Conservation (phyloP, 208 protist species). For the Crithidia brevicula region DNA sequence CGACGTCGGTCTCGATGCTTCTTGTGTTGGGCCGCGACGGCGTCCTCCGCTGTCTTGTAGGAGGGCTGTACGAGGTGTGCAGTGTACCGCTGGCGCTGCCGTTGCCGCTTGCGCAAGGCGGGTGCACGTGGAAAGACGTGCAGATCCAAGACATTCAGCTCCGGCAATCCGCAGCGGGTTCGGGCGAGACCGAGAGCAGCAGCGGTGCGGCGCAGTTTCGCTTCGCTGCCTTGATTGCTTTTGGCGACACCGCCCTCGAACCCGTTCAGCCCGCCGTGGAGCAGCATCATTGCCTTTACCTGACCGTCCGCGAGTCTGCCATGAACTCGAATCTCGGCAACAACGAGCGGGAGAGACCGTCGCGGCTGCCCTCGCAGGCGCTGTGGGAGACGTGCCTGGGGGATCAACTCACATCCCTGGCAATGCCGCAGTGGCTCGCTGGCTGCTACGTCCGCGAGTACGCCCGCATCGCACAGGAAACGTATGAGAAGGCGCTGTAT, state of each 20-base stretch:
- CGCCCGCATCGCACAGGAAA: constrained; percentile 39
- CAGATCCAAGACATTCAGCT: constrained; percentile 21
- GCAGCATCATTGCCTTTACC: constrained; percentile 20
- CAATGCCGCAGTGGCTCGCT: constrained; percentile 30
- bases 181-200: neutral
- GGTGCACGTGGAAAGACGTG: constrained; percentile 9
- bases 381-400: constrained; percentile 40
- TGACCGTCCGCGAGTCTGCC: neutral
- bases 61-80: constrained; percentile 67
- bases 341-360: neutral
- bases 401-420: constrained; percentile 28
- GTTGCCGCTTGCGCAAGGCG: neutral
- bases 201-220: neutral
- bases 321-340: too few relatives aligned
- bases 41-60: constrained; percentile 52
- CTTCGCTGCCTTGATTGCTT: constrained; percentile 1
- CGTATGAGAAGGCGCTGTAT: constrained; percentile 22
- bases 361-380: constrained; percentile 1
- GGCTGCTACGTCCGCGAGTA: constrained; percentile 60
- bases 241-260: neutral
- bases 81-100: constrained; percentile 30
- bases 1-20: constrained; percentile 39
- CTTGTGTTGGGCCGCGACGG: constrained; percentile 56
- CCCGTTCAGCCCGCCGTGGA: constrained; percentile 14
- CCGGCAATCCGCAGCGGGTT: constrained; percentile 6